Evolutionary conservation across 352 stramenopile genomes (phyloP), one percentile per base, ranked within the genome.

Genomic region (Phytophthora nicotianae): DNA sequence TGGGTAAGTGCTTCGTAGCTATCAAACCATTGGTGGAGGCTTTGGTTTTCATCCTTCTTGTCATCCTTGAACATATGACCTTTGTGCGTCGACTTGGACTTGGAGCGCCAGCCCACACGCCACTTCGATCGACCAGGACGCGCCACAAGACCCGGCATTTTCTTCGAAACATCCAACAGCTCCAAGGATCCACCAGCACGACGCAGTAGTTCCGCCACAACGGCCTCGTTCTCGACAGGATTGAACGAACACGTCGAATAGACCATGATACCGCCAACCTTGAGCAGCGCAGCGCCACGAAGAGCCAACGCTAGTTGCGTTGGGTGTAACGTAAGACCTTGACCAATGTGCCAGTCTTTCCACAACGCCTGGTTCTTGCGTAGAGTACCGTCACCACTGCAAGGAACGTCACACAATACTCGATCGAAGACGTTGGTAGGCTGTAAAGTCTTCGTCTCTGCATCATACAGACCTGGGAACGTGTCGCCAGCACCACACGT

Each of bases 231-330:
- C 80, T 99, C 98, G 10, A 99, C 84, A 10, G 97, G 97, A 79
- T 99, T 99, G 65, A 99, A 90, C 40, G 90, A 99, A 62, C 98
- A 99, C 41, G 95, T 98, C 26, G 90, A 98, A 70, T 98, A 98
- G 3, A 98, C 96, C 86, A 98, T 96, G 14, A 85, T 70, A 16
- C 95, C 96, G 20, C 91, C 93, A 24, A 97, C 67, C 54, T 91
- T 92, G 2, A 99, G 74, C 20, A 99, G 66, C 20, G 92, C 77
- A 20, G 97, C 85, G 9, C 93, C 95, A 21, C 97, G 86, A 41
- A 92, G 62, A 5, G 97, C 91, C 42, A 99, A 97, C 5, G 81
- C 65, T 10, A 99, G 55, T 74, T 99, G 98, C 53, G 97, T 77
- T 1, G 81, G 72, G 59, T 99, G 97, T 58, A 99, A 79, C 10